phyloP scores from a whole-genome alignment of 768 basidiomycete species.

The Russula sp. region DNA sequence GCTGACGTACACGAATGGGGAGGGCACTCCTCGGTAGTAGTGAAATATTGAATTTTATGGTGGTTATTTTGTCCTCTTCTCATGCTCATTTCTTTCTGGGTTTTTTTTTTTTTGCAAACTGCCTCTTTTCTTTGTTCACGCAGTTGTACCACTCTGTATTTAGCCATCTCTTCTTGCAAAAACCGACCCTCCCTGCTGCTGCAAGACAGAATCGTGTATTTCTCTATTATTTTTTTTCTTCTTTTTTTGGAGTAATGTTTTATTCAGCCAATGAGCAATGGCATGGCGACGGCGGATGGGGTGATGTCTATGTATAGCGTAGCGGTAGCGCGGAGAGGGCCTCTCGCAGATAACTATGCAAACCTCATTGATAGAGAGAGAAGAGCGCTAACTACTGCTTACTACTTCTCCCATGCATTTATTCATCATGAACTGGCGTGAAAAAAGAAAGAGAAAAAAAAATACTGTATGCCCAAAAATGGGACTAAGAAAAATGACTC shows the following conservation, averaged over 20 bases:
- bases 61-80: neutral
- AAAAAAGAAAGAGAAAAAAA: too few species aligned
- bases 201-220: neutral
- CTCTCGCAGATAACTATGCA: too few species aligned
- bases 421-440: too few species aligned
- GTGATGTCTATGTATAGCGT: neutral
- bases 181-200: neutral
- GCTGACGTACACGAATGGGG: conserved; percentile 16
- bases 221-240: neutral
- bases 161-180: neutral
- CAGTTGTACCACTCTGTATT: conserved; percentile 1
- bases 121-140: neutral
- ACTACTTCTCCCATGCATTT: too few species aligned
- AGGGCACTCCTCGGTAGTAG: conserved; percentile 11
- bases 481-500: too few species aligned
- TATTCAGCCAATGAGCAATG: neutral
- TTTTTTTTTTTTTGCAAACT: neutral
- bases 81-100: neutral
- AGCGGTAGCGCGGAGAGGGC: neutral
- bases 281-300: neutral
- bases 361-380: too few species aligned
- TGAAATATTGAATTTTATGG: neutral
- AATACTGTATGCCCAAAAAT: too few species aligned
- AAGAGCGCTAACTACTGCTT: too few species aligned
- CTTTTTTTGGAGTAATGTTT: neutral